Evolutionary conservation across 179 eudicot species (phyloP), one percentile per base, ranked within the genome.

Genomic region (Monotropa hypopitys): DNA sequence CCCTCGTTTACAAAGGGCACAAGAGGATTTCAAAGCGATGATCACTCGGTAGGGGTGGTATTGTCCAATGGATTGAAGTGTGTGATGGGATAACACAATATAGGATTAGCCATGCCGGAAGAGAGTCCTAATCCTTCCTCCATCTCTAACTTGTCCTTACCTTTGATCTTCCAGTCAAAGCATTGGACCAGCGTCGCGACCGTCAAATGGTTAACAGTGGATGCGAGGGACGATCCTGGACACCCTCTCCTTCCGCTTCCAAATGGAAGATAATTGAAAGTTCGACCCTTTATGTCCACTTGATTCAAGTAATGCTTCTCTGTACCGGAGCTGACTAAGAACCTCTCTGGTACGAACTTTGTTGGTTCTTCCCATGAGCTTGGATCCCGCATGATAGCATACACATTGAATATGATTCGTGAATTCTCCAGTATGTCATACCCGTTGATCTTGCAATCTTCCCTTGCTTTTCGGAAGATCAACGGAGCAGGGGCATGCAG

Each of bases 381-480:
- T 0, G 63, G 63, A 28, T 57, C 63, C 15, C 63, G 63, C 63
- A 57, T 57, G 30, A 57, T 57, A 30, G 63, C 63, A 1, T 57
- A 57, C 63, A 57, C 63, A 13, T 57, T 57, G 32, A 57, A 57
- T 21, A 57, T 57, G 63, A 57, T 57, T 12, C 63, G 21, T 10
- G 63, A 57, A 9, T 57, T 57, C 15, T 57, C 63, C 13, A 67
- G 30, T 20, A 83, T 62, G 12, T 72, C 80, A n/a, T 56, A 83
- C 9, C 80, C 85, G 11, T 49, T 57, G 43, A 83, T 51, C 32
- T 72, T 77, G 73, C 83, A 83, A 15, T 47, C 51, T 35, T 80
- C 66, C n/a, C 43, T 74, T 68, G 77, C 77, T 47, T 72, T 61
- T 3, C 85, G 53, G 0, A 67, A 9, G 21, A 81, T 56, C 42